Evolutionary conservation across 768 basidiomycete genomes (phyloP), one percentile per base, ranked within the genome.

Genomic region (Hydnomerulius pinastri): DNA sequence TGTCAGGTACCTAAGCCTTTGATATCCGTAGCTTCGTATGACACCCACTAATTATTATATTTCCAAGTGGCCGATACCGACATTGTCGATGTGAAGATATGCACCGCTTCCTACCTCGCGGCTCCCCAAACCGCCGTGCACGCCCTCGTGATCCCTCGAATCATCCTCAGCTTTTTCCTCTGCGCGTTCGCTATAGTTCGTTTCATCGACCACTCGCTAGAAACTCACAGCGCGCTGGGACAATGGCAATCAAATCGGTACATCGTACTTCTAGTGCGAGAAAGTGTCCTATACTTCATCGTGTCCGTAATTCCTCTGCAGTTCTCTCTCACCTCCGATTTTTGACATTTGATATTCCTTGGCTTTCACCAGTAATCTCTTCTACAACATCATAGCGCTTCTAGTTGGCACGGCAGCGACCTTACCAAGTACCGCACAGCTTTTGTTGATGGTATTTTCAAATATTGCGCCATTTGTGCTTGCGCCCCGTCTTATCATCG

Each of bases 261-360:
- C 13, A 48, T 61, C 36, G 8, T 24, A 11, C 29, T 50, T 1
- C 44, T 60, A n/a, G 9, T 39, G 10, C 40, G 36, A 4, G 56
- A 61, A 17, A 59, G 59, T 1, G n/a, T 45, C 1, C n/a, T 39
- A 2, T 61, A 61, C 40, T 61, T 58, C 17, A 1, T 54, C n/a
- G 28, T 52, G 59, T 61, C 32, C 4, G 59, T 49, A 4, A 6
- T 8, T 29, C 43, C n/a, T n/a, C n/a, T n/a, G n/a, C n/a, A n/a
- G 17, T 42, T 8, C 12, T 17, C 6, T 6, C 33, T 35, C n/a
- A n/a, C 4, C 17, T 28, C 4, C 6, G 12, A 35, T 1, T 17
- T 25, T 20, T n/a, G n/a, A n/a, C 18, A 15, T 12, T 28, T 12
- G 10, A 30, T 17, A 11, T 6, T n/a, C n/a, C 27, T n/a, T n/a